Evolutionary conservation across 805 yeast species (phyloP).

Genomic region (Sugiyamaella americana): DNA sequence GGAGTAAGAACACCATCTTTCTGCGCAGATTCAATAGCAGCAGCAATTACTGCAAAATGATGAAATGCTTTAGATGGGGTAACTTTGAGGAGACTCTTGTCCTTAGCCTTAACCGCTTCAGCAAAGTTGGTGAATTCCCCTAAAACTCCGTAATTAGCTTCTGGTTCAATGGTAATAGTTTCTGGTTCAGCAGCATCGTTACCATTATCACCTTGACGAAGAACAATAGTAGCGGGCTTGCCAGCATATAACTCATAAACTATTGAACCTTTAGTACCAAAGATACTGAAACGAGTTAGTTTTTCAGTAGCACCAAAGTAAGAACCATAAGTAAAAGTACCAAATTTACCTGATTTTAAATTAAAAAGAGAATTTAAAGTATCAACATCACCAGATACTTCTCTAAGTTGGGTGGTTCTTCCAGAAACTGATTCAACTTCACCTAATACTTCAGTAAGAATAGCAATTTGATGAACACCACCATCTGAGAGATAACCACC

Average conservation of each 20-base stretch:
- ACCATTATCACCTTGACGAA: slow-evolving; percentile 26
- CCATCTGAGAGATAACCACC: slow-evolving; percentile 94
- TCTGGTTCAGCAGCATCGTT: slow-evolving; percentile 21
- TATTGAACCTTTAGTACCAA: slow-evolving; percentile 75
- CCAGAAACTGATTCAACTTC: slow-evolving; percentile 65
- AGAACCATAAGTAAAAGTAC: slow-evolving; percentile 83
- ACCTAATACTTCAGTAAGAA: slow-evolving; percentile 78
- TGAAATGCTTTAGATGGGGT: slow-evolving; percentile 83
- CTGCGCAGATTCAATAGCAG: slow-evolving; percentile 65
- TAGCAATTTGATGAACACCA: slow-evolving; percentile 92
- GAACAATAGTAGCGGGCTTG: slow-evolving; percentile 27
- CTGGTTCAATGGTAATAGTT: slow-evolving; percentile 28
- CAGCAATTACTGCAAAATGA: slow-evolving; percentile 86
- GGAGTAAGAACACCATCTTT: slow-evolving; percentile 29
- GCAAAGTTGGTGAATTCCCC: slow-evolving; percentile 50
- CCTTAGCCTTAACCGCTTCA: slow-evolving; percentile 56
- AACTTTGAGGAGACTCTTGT: slow-evolving; percentile 49
- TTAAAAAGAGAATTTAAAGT: slow-evolving; percentile 64
- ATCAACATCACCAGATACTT: slow-evolving; percentile 78
- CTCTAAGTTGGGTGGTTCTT: slow-evolving; percentile 67
- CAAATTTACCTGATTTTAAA: slow-evolving; percentile 58
- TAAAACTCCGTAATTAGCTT: slow-evolving; percentile 49
- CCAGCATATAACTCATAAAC: slow-evolving; percentile 46
- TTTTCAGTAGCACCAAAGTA: slow-evolving; percentile 80
- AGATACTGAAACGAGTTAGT: slow-evolving; percentile 57